These are phyloP conservation scores for Circinella minor DNA, from an alignment of 371 early-diverging fungal genomes.

Conservation along the genomic window DNA sequence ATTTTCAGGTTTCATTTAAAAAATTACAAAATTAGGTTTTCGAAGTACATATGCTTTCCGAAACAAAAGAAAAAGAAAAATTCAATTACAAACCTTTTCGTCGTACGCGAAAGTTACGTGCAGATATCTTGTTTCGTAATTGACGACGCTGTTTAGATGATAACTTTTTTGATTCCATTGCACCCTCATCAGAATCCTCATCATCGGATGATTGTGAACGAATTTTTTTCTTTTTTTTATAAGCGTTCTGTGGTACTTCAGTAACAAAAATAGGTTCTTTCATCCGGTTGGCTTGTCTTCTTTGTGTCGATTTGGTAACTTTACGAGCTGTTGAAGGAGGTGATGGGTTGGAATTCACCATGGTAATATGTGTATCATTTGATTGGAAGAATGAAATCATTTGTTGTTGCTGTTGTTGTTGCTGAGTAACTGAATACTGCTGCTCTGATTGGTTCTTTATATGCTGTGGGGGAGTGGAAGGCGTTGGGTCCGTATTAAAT, in stretches of 20 bases:
- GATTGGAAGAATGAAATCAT: background rate
- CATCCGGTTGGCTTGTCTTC: conserved; percentile 5
- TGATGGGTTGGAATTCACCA: background rate
- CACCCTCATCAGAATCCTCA: conserved; percentile 13
- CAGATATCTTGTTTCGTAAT: conserved; percentile 88
- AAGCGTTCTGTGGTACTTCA: conserved; percentile 26
- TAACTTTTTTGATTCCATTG: conserved; percentile 56
- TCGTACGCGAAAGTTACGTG: conserved; percentile 86
- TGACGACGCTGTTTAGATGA: conserved; percentile 85
- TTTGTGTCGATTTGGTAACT: background rate
- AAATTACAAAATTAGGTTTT: background rate
- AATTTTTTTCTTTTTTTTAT: conserved; percentile 24
- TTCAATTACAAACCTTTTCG: conserved; percentile 72
- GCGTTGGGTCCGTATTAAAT: background rate
- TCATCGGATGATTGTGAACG: conserved; percentile 15
- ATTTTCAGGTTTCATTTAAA: background rate
- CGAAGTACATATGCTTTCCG: background rate
- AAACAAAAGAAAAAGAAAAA: background rate
- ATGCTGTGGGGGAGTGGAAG: background rate
- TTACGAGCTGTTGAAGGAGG: background rate
- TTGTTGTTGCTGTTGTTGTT: background rate
- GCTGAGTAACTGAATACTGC: too few species aligned
- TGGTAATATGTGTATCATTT: background rate
- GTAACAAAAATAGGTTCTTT: conserved; percentile 32
- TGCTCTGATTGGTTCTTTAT: too few species aligned